Evolutionary conservation across 495 filamentous ascomycete species (phyloP).

Genomic region (Glutinoglossum americanum): DNA sequence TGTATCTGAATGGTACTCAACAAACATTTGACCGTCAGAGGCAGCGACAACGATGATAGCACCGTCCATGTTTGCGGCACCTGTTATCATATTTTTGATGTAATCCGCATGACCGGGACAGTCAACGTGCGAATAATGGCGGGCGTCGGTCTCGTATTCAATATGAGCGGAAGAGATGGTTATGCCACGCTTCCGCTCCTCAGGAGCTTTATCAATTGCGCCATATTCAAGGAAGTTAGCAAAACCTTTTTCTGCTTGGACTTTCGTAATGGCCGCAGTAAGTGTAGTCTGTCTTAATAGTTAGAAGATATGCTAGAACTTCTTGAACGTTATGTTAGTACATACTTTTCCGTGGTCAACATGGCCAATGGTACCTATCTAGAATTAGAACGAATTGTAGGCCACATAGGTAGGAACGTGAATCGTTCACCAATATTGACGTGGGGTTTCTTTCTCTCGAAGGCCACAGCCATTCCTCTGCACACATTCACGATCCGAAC

Average conservation of each 20-base stretch:
- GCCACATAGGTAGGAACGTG: neutral
- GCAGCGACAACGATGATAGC: slow-evolving; percentile 97
- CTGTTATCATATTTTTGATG: slow-evolving; percentile 99
- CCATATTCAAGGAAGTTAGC: slow-evolving; percentile 92
- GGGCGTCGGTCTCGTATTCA: slow-evolving; percentile 76
- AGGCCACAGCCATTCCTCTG: slow-evolving; percentile 56
- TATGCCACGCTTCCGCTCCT: slow-evolving; percentile 99
- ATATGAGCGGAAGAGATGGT: slow-evolving; percentile 97
- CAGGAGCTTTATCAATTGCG: slow-evolving; percentile 94
- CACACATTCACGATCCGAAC: slow-evolving; percentile 12
- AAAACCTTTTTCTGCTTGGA: slow-evolving; percentile 79
- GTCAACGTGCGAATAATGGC: slow-evolving; percentile 99
- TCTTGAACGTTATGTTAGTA: neutral
- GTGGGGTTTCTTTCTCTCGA: slow-evolving; percentile 84
- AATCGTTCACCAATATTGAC: slow-evolving; percentile 70
- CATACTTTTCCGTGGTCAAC: slow-evolving; percentile 97
- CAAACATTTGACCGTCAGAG: slow-evolving; percentile 90
- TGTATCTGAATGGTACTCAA: slow-evolving; percentile 1
- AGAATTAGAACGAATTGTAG: slow-evolving; percentile 1
- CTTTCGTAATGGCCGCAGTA: slow-evolving; percentile 94
- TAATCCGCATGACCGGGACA: slow-evolving; percentile 99
- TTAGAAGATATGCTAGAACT: slow-evolving; percentile 7
- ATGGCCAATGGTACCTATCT: slow-evolving; percentile 83
- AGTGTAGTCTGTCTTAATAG: slow-evolving; percentile 57
- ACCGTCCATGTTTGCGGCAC: slow-evolving; percentile 92